phyloP scores from a whole-genome alignment of 2,329 filamentous ascomycete species.

The Arthrobotrys pseudoclavata region DNA sequence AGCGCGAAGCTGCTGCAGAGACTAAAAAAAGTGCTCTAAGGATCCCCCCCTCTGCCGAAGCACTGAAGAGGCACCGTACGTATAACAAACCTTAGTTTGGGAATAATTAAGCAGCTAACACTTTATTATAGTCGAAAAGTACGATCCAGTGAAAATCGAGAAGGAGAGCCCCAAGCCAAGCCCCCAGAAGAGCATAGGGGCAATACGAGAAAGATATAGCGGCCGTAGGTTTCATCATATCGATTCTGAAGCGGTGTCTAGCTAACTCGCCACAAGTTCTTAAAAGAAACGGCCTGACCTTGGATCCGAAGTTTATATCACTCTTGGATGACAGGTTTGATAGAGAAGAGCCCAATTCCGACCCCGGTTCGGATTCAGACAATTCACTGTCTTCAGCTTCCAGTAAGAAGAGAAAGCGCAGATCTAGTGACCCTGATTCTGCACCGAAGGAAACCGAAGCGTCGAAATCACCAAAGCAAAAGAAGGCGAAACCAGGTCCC shows the following conservation, averaged over 20 bases:
- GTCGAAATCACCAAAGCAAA: neutral
- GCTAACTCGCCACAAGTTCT: constrained; percentile 37
- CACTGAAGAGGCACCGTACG: constrained; percentile 28
- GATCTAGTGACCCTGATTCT: constrained; percentile 19
- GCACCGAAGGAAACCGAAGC: constrained; percentile 19
- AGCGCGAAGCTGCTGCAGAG: constrained; percentile 3
- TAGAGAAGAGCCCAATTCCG: neutral
- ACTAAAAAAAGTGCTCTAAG: neutral
- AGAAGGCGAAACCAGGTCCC: constrained; percentile 22
- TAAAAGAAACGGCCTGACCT: constrained; percentile 31
- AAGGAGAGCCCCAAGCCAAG: constrained; percentile 26
- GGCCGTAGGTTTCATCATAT: constrained; percentile 18
- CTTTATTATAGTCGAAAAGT: constrained; percentile 31
- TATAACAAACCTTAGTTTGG: neutral
- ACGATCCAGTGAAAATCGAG: constrained; percentile 29
- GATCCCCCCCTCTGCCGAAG: neutral
- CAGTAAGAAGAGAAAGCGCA: constrained; percentile 50
- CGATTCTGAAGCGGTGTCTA: no score
- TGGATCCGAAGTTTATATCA: constrained; percentile 35
- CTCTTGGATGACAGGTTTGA: constrained; percentile 34
- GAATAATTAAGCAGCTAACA: neutral
- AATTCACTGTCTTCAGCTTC: constrained; percentile 26
- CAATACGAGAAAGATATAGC: constrained; percentile 24
- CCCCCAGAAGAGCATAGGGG: constrained; percentile 23
- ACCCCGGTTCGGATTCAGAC: constrained; percentile 34